phyloP scores from a whole-genome alignment of 129 eudicot species.

The Rutidosis leptorrhynchoides region DNA sequence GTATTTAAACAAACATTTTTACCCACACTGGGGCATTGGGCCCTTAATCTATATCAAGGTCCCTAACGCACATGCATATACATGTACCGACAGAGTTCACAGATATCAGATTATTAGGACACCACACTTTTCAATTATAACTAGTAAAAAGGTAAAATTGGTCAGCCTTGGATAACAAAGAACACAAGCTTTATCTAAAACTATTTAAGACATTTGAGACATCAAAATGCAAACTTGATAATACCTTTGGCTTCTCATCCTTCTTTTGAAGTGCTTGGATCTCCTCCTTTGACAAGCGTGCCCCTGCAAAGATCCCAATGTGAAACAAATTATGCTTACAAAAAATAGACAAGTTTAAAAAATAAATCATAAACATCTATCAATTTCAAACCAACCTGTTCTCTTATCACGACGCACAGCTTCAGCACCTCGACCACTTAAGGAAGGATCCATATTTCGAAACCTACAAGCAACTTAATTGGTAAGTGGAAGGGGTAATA shows the following conservation, averaged over 20 bases:
- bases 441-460: constrained; percentile 71
- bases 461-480: constrained; percentile 45
- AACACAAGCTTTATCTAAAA: constrained; percentile 14
- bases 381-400: constrained; percentile 44
- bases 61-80: neutral
- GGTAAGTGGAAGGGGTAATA: constrained; percentile 9
- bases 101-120: neutral
- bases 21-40: neutral
- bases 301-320: constrained; percentile 45
- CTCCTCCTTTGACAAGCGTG: constrained; percentile 77
- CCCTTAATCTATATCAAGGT: neutral
- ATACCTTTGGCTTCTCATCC: constrained; percentile 92
- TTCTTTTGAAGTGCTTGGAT: constrained; percentile 58
- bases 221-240: too few species aligned
- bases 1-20: neutral
- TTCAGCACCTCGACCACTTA: constrained; percentile 82
- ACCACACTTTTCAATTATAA: neutral
- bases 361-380: neutral
- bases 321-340: constrained; percentile 2
- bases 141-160: neutral
- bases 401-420: constrained; percentile 70
- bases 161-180: neutral
- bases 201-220: too few species aligned
- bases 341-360: neutral
- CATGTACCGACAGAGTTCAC: neutral